Evolutionary conservation across 352 stramenopile species (phyloP).

Genomic region (Phytophthora ohioensis): DNA sequence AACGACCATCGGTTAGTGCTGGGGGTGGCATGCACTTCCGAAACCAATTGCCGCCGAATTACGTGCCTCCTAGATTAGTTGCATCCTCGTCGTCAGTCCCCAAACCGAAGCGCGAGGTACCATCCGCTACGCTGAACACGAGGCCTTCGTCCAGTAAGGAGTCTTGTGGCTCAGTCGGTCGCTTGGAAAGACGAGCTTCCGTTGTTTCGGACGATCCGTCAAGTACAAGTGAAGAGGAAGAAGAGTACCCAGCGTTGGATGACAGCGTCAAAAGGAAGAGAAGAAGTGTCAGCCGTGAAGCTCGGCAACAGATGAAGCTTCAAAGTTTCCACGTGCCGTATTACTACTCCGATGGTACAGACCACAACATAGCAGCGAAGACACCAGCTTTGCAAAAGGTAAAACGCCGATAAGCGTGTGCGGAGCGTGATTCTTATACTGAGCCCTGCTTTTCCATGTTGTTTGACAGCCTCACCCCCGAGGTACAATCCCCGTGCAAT

Average conservation of each 20-base stretch:
- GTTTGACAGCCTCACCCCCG: slow-evolving; percentile 44
- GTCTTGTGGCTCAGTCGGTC: not conserved
- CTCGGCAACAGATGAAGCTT: slow-evolving; percentile 27
- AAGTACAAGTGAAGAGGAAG: slow-evolving; percentile 30
- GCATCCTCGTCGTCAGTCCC: slow-evolving; percentile 15
- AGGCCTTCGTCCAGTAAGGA: slow-evolving; percentile 11
- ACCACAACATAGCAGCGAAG: not conserved
- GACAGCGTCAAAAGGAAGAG: slow-evolving; percentile 14
- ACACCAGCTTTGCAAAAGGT: slow-evolving; percentile 27
- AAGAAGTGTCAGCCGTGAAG: slow-evolving; percentile 6
- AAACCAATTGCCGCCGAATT: slow-evolving; percentile 75
- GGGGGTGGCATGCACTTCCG: slow-evolving; percentile 77
- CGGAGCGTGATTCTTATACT: not conserved
- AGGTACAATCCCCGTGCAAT: slow-evolving; percentile 55
- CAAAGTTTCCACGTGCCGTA: slow-evolving; percentile 53
- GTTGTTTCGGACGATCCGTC: slow-evolving; percentile 22
- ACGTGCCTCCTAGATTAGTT: slow-evolving; percentile 41
- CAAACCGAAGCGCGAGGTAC: slow-evolving; percentile 20
- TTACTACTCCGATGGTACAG: slow-evolving; percentile 27
- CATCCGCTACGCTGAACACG: not conserved
- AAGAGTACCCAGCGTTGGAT: slow-evolving; percentile 14
- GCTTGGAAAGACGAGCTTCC: slow-evolving; percentile 18
- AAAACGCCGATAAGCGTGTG: not conserved
- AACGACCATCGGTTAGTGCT: slow-evolving; percentile 26
- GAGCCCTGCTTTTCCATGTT: not conserved